phyloP scores from a whole-genome alignment of 495 filamentous ascomycete species.

The Corynascus novoguineensis region DNA sequence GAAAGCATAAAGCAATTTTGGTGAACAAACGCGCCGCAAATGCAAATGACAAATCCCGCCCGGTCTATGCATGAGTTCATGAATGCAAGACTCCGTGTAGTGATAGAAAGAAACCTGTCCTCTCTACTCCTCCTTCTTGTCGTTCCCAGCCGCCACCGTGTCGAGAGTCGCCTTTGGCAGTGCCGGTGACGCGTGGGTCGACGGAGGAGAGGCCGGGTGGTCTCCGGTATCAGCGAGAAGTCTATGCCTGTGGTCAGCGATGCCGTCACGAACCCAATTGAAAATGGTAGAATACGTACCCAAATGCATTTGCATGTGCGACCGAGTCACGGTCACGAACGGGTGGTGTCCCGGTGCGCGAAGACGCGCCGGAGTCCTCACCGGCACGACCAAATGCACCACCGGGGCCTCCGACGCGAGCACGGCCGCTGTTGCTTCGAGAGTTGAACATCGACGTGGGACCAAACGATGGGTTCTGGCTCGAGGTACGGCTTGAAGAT shows the following conservation, averaged over 20 bases:
- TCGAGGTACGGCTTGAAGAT: conserved; percentile 47
- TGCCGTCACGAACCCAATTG: conserved; percentile 16
- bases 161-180: conserved; percentile 59
- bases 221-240: conserved; percentile 49
- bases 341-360: conserved; percentile 82
- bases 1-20: conserved; percentile 26
- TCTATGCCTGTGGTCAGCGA: conserved; percentile 31
- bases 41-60: conserved; percentile 37
- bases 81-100: conserved; percentile 29
- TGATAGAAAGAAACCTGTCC: conserved; percentile 25
- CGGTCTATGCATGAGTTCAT: conserved; percentile 37
- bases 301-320: conserved; percentile 79
- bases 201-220: conserved; percentile 58
- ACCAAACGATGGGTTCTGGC: conserved; percentile 63
- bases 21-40: conserved; percentile 34
- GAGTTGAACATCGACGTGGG: conserved; percentile 73
- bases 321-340: conserved; percentile 60
- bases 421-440: conserved; percentile 74
- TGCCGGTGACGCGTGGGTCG: conserved; percentile 53
- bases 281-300: conserved; percentile 52
- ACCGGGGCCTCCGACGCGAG: conserved; percentile 61
- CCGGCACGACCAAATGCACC: conserved; percentile 62
- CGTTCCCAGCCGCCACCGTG: conserved; percentile 41
- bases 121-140: conserved; percentile 43
- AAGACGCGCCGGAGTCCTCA: conserved; percentile 70